These are phyloP conservation scores for Nannizziopsis barbatae DNA, from an alignment of 2,329 filamentous ascomycete species.

Conservation along the genomic window DNA sequence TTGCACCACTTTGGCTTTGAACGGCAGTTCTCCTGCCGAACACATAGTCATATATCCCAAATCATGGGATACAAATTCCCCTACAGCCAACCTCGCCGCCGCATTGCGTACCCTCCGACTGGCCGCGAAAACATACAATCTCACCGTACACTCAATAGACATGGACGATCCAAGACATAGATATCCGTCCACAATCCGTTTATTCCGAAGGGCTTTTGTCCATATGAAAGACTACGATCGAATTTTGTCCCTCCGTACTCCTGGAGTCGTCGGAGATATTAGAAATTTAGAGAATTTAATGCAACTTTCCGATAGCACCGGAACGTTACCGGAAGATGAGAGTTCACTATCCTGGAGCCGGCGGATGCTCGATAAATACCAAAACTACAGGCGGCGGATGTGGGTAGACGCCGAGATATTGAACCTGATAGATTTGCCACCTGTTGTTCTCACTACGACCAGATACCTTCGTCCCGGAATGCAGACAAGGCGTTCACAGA, in stretches of 20 bases:
- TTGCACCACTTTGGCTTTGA: slow-evolving; percentile 31
- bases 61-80: slow-evolving; percentile 32
- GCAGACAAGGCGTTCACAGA: slow-evolving; percentile 8
- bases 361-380: not conserved
- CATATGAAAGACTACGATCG: slow-evolving; percentile 36
- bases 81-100: slow-evolving; percentile 20
- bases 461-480: slow-evolving; percentile 5
- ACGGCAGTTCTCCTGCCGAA: slow-evolving; percentile 28
- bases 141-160: slow-evolving; percentile 34
- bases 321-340: not conserved
- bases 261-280: slow-evolving; percentile 31
- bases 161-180: slow-evolving; percentile 21
- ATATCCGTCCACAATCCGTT: slow-evolving; percentile 10
- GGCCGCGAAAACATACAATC: slow-evolving; percentile 31
- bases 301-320: slow-evolving; percentile 16
- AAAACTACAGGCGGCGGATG: not conserved
- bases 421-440: slow-evolving; percentile 9
- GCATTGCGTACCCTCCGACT: slow-evolving; percentile 31
- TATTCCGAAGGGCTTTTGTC: slow-evolving; percentile 21
- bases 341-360: not conserved
- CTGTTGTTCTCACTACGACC: slow-evolving; percentile 10
- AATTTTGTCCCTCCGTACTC: slow-evolving; percentile 34
- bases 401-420: slow-evolving; percentile 12
- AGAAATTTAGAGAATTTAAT: slow-evolving; percentile 31
- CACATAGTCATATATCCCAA: slow-evolving; percentile 38